phyloP scores from a whole-genome alignment of 164 flowering plant genomes.

The Tetracentron sinense region DNA sequence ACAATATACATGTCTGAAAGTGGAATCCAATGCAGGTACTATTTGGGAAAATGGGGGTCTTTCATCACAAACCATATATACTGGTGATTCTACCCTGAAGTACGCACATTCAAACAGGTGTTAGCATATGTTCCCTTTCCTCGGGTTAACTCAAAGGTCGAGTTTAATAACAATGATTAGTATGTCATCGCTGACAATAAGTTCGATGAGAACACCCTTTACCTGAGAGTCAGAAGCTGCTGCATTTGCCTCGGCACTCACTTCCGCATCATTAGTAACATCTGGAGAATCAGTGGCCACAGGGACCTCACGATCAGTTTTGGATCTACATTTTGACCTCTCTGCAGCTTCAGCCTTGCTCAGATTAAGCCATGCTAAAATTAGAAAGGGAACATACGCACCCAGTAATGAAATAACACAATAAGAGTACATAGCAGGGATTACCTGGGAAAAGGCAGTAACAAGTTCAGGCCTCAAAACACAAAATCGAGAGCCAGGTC shows the following conservation, averaged over 20 bases:
- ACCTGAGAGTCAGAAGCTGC: constrained; percentile 35
- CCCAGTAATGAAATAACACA: neutral
- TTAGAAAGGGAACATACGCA: constrained; percentile 13
- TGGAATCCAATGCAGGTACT: too few relatives aligned
- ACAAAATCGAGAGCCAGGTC: constrained; percentile 81
- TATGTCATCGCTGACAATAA: neutral
- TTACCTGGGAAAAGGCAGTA: constrained; percentile 78
- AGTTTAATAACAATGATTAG: too few relatives aligned
- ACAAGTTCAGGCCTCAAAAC: constrained; percentile 89
- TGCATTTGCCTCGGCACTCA: constrained; percentile 23
- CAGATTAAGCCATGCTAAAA: constrained; percentile 18
- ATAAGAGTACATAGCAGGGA: constrained; percentile 7
- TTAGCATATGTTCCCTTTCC: too few relatives aligned
- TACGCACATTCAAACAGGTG: too few relatives aligned
- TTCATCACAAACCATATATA: too few relatives aligned
- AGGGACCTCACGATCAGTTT: constrained; percentile 34
- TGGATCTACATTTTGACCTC: constrained; percentile 30
- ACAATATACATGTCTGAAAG: too few relatives aligned
- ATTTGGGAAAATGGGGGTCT: too few relatives aligned
- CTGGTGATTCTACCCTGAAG: too few relatives aligned
- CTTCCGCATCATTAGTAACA: constrained; percentile 23
- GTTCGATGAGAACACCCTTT: neutral
- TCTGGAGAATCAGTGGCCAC: constrained; percentile 29
- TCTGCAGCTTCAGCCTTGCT: constrained; percentile 66
- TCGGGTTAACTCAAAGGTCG: too few relatives aligned